Conservation (phyloP, 805 yeast species). For the Saturnispora mendoncae region DNA sequence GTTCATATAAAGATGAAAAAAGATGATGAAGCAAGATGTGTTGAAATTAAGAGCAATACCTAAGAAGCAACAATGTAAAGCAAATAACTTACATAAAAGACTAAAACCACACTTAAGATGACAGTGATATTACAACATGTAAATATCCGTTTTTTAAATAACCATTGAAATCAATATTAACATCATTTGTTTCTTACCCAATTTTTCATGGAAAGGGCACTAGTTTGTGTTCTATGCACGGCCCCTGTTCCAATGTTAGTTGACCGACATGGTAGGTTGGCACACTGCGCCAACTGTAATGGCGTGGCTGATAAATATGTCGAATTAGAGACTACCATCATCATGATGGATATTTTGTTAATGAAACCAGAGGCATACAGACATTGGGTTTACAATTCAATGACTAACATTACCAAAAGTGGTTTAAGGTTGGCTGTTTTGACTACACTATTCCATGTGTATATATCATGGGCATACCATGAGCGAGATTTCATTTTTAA, state of each 20-base stretch:
- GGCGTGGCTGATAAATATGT: conserved; percentile 82
- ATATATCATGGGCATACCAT: conserved; percentile 84
- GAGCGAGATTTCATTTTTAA: conserved; percentile 43
- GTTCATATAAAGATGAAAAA: too few species aligned
- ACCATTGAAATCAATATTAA: too few species aligned
- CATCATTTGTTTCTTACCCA: neutral
- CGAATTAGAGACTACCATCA: conserved; percentile 77
- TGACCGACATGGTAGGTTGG: conserved; percentile 7
- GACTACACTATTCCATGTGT: conserved; percentile 75
- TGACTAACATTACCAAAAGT: conserved; percentile 8
- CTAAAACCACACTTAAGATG: too few species aligned
- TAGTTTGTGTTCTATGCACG: conserved; percentile 31
- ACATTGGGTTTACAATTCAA: conserved; percentile 33
- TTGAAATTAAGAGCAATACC: too few species aligned
- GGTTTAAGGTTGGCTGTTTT: conserved; percentile 46
- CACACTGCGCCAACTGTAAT: conserved; percentile 37
- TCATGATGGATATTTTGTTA: conserved; percentile 75
- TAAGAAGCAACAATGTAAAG: too few species aligned
- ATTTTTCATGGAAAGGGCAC: conserved; percentile 17
- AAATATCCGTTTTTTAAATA: too few species aligned
- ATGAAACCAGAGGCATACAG: conserved; percentile 82
- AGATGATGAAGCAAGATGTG: too few species aligned
- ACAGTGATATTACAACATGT: too few species aligned
- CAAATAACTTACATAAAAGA: too few species aligned
- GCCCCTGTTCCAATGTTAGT: conserved; percentile 8